Percentiles rank a stretch among this genome's conserved stretches.
These are phyloP conservation scores for Fagopyrum tataricum DNA, from an alignment of 148 eudicot genomes.

Conservation along the genomic window DNA sequence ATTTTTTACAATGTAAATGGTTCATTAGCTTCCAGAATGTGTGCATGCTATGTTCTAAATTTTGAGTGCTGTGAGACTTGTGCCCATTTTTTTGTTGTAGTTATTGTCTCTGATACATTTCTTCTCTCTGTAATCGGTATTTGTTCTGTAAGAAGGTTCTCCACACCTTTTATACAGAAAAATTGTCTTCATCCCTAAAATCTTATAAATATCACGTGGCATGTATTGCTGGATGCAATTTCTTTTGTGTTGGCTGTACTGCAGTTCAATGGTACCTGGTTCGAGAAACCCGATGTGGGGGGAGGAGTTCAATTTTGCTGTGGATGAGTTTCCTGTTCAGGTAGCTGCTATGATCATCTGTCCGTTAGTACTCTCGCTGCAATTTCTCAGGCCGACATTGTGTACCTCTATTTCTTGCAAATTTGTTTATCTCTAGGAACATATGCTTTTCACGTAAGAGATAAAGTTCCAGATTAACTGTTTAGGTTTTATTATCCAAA, in stretches of 20 bases:
- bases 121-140: not conserved
- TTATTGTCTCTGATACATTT: not conserved
- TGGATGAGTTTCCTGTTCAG: conserved; percentile 79
- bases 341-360: conserved; percentile 23
- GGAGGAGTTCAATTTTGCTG: conserved; percentile 85
- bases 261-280: conserved; percentile 96
- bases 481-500: not conserved
- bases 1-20: no score
- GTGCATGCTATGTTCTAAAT: not conserved
- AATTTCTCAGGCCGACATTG: not conserved
- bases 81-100: not conserved
- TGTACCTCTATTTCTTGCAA: not conserved
- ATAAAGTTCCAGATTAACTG: not conserved
- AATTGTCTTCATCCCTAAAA: no score
- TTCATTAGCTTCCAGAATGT: not conserved
- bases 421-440: not conserved
- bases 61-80: not conserved
- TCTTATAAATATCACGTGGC: not conserved
- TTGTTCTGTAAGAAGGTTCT: not conserved
- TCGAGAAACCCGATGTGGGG: conserved; percentile 99
- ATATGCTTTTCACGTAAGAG: not conserved
- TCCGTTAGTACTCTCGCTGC: not conserved
- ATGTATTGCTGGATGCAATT: not conserved
- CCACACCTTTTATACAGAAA: no score
- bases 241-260: conserved; percentile 12